Conservation (phyloP, 2,329 filamentous ascomycete species). For the Apiospora sp. region DNA sequence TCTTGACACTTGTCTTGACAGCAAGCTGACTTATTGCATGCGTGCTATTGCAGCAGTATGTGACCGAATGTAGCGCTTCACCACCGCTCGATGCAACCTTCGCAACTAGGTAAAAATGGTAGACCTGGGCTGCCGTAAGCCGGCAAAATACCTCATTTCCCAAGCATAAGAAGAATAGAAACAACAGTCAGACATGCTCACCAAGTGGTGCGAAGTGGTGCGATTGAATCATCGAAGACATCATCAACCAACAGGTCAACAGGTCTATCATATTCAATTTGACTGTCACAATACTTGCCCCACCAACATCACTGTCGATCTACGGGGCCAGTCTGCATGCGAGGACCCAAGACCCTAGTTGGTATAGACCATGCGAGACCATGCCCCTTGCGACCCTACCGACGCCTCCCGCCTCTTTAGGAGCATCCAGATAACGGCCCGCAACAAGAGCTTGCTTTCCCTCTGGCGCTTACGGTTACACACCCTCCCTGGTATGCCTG, state of each 20-base stretch:
- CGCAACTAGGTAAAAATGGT: neutral
- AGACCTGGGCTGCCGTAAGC: neutral
- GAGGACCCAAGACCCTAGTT: conserved; percentile 11
- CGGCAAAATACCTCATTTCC: neutral
- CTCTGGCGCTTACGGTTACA: conserved; percentile 36
- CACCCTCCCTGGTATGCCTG: conserved; percentile 34
- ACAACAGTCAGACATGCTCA: neutral
- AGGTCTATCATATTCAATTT: conserved; percentile 7
- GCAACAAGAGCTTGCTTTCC: conserved; percentile 25
- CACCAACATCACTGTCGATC: conserved; percentile 17
- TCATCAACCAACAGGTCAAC: conserved; percentile 12
- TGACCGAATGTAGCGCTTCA: conserved; percentile 1
- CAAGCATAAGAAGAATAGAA: neutral
- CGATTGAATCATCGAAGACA: conserved; percentile 5
- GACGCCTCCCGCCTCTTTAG: conserved; percentile 36
- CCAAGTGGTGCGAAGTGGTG: neutral
- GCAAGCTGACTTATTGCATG: conserved; percentile 22
- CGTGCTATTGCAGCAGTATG: conserved; percentile 5
- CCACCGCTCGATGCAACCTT: conserved; percentile 9
- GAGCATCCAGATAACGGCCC: conserved; percentile 33
- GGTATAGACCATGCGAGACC: neutral
- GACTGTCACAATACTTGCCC: neutral
- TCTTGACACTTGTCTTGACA: conserved; percentile 7
- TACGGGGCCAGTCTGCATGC: conserved; percentile 20
- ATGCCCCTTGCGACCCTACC: conserved; percentile 22